These are phyloP conservation scores for Silene uniflora DNA, from an alignment of 148 eudicot genomes.

Conservation along the genomic window DNA sequence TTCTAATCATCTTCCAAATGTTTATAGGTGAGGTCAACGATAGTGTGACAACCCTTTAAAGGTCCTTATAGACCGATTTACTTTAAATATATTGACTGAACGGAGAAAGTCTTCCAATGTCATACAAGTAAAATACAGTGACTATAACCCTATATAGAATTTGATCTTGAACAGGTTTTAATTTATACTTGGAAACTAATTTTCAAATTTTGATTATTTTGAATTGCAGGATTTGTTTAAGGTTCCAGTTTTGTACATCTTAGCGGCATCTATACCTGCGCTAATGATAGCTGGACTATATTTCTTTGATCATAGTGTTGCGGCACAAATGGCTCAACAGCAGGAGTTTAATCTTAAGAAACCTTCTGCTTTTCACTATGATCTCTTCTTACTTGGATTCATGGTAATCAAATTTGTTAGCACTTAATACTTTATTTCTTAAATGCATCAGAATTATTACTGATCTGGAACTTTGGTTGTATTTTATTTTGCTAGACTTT, in stretches of 20 bases:
- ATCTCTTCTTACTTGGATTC: slow-evolving; percentile 70
- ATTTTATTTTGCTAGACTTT: slow-evolving; percentile 39
- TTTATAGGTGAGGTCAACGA: too few species aligned
- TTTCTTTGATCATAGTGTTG: slow-evolving; percentile 95
- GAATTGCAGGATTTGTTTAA: slow-evolving; percentile 65
- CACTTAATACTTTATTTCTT: neutral
- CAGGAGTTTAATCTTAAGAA: slow-evolving; percentile 85
- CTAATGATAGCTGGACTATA: slow-evolving; percentile 89
- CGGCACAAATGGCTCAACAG: slow-evolving; percentile 91
- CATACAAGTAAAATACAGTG: too few species aligned
- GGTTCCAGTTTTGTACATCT: slow-evolving; percentile 57
- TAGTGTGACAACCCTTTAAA: too few species aligned
- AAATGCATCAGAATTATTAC: too few species aligned
- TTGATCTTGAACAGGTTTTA: neutral
- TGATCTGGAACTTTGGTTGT: neutral
- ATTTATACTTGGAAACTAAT: neutral
- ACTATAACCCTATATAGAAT: neutral
- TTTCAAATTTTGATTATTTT: neutral
- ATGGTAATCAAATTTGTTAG: slow-evolving; percentile 38
- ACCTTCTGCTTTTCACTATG: slow-evolving; percentile 81
- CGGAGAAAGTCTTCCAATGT: too few species aligned
- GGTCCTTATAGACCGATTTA: too few species aligned
- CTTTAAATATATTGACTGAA: too few species aligned
- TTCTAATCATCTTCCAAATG: too few species aligned
- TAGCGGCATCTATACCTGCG: slow-evolving; percentile 76